phyloP scores from a whole-genome alignment of 345 rosid genomes.

The Populus euphratica region DNA sequence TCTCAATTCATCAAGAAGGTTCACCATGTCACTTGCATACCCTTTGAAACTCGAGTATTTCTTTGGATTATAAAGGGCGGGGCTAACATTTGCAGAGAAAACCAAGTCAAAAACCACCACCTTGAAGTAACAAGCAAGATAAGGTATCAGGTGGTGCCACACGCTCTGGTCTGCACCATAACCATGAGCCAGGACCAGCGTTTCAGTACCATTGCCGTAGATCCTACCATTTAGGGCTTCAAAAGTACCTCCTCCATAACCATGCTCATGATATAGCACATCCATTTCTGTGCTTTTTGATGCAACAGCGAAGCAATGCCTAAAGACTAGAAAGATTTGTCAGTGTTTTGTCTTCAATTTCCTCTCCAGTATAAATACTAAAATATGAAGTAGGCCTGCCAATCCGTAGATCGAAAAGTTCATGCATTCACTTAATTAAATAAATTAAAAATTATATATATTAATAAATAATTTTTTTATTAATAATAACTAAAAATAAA shows the following conservation, averaged over 20 bases:
- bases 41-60: constrained; percentile 24
- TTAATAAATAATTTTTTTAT: too few species aligned
- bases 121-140: constrained; percentile 28
- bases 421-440: too few species aligned
- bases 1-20: constrained; percentile 18
- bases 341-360: neutral
- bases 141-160: constrained; percentile 25
- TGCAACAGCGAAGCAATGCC: neutral
- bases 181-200: constrained; percentile 35
- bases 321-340: too few species aligned
- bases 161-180: constrained; percentile 29
- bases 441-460: too few species aligned
- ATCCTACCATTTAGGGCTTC: constrained; percentile 28
- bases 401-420: too few species aligned
- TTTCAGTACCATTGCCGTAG: constrained; percentile 28
- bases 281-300: neutral
- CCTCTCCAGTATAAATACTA: neutral
- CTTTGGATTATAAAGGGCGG: constrained; percentile 20
- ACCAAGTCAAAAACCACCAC: constrained; percentile 27
- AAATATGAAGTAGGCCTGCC: neutral
- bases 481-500: too few species aligned
- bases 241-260: neutral
- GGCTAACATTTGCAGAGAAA: constrained; percentile 24
- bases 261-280: neutral
- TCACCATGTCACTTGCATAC: constrained; percentile 27